Base-by-base conservation (phyloP, 1,284 basidiomycete species). In the Moesziomyces globuligerus region DNA sequence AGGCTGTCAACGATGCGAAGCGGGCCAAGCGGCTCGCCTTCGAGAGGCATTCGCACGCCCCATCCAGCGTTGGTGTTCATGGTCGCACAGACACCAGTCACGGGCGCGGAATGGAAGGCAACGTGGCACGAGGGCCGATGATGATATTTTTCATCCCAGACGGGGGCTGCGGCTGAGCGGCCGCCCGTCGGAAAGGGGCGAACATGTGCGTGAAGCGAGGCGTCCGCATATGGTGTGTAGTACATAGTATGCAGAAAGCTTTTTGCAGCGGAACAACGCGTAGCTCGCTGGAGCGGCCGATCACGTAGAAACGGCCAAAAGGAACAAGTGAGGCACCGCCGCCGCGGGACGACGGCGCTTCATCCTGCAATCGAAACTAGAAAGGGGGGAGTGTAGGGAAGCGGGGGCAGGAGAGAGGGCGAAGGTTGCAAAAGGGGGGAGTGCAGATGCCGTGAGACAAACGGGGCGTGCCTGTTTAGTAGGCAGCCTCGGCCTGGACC, bases 401-500 rank as follows among this genome's bases (percentile, higher is more conserved):
- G 54, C 53, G 48, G 61, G 61, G 61, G 51, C 24, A 47, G 61
- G 66, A 61, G 67, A 60, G 59, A 55, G 53, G 59, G 70, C 64
- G 70, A 73, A 48, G 54, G 49, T 49, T 55, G 43, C 24, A 64
- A 61, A 67, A 50, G 51, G 61, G 54, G 50, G 29, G 36, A 34
- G 32, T 34, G 32, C 32, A 17, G 32, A 17, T 34, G 32, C 32
- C 32, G 32, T 7, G 29, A 26, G 45, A 21, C 24, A 34, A n/a
- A n/a, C n/a, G n/a, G n/a, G 18, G 37, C 29, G 40, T 6, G 34
- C 42, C 34, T 42, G 51, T 57, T 69, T 76, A 78, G 69, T 70
- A 76, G 39, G 69, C 60, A 51, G 68, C 69, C 71, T 78, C 66
- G 53, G 69, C 46, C 69, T 72, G 58, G 20, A 57, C 64, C 71